Evolutionary conservation across 2,329 filamentous ascomycete genomes (phyloP), one percentile per base, ranked within the genome.

Genomic region (Trichophyton verrucosum): DNA sequence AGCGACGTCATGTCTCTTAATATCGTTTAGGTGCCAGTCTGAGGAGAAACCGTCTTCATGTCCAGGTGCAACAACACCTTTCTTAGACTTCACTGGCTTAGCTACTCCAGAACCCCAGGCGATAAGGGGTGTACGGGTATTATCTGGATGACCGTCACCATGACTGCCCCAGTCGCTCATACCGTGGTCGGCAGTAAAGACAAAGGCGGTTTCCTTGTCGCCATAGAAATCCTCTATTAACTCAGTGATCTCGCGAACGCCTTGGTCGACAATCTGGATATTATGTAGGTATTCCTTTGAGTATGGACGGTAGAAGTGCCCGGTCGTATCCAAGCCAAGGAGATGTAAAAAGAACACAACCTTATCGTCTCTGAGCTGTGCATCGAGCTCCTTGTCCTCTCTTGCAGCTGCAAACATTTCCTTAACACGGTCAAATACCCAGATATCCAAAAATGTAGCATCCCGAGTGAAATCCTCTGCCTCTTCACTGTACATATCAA

Each of bases 141-240:
- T 99, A 73, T 99, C 89, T 0, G 94, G 94, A 74, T 99, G 91
- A 6, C 94, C 94, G 72, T 99, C 94, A 42, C 95, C 95, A 72
- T 99, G 95, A 67, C 91, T 97, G n/a, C 95, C 94, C 86, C 88
- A 96, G 74, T 99, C 94, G 70, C 90, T 97, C 94, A 99, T 99
- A 17, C 94, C 94, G 73, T 99, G 94, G 70, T 99, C 94, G 6
- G 94, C 94, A 1, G 95, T 99, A 71, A 99, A 99, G 15, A 99
- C 84, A 71, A 92, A 99, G 0, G 95, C 90, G 0, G 94, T 97
- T 73, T 94, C 86, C 65, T 84, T 83, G 67, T 91, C 86, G 3
- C 77, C 80, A 68, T 96, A 99, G 71, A 97, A 99, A 11, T 87
- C 82, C 40, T 95, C 84, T 57, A 96, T 86, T 60, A 96, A 71